Percentiles rank a stretch among this genome's conserved stretches.
These are phyloP conservation scores for Thinopyrum elongatum DNA, from an alignment of 176 grass and related monocot genomes.

Conservation along the genomic window DNA sequence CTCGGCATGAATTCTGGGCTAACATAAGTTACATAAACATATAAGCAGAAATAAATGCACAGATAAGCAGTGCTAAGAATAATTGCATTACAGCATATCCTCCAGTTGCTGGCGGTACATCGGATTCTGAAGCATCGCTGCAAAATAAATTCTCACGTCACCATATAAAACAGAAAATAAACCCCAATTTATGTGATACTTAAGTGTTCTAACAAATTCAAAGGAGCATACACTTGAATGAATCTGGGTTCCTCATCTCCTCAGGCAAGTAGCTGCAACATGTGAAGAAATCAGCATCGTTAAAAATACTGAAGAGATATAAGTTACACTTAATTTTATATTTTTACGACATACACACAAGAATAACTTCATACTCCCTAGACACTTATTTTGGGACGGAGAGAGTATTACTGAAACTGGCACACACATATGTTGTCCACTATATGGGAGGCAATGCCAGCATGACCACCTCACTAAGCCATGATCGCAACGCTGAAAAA, in stretches of 20 bases:
- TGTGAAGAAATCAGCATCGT: constrained; percentile 29
- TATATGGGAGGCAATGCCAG: background rate
- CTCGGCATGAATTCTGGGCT: background rate
- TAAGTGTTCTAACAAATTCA: constrained; percentile 19
- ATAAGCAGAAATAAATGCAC: constrained; percentile 12
- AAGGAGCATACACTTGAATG: constrained; percentile 82
- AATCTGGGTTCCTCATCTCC: constrained; percentile 92
- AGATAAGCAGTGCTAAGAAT: constrained; percentile 22
- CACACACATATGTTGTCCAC: background rate
- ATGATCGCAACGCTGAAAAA: background rate
- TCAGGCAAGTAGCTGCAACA: constrained; percentile 93
- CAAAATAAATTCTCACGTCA: constrained; percentile 39
- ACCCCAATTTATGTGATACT: background rate
- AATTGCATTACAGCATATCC: constrained; percentile 87
- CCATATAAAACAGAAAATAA: constrained; percentile 22
- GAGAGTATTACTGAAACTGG: constrained; percentile 14
- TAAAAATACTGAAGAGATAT: constrained; percentile 30
- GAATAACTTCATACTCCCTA: background rate
- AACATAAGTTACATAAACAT: background rate
- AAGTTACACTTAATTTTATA: background rate
- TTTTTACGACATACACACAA: background rate
- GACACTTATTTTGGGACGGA: no score
- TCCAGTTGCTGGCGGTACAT: constrained; percentile 88
- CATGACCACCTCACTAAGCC: background rate
- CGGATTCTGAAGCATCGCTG: constrained; percentile 97